Base-by-base conservation (phyloP, 1,284 basidiomycete genomes). In the Taiwanofungus camphoratus region DNA sequence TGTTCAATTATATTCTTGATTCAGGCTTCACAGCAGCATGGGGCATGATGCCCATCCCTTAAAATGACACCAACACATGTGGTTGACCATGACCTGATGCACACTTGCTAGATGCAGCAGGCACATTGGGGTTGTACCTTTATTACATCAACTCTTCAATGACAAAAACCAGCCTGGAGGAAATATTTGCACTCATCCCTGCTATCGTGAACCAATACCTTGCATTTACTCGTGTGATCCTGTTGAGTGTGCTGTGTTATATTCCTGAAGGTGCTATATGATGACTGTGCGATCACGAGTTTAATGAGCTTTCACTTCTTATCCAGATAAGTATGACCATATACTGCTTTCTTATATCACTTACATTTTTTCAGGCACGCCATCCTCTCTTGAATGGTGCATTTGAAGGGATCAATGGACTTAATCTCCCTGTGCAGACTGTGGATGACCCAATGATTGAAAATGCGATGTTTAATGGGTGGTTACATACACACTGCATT, bases 391-490 rank as follows among this genome's bases (percentile, higher is more conserved):
- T 75, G 3, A 42, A 30, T 5, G 68, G 69, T 0, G 70, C 68
- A 4, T 71, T 76, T 56, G 67, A 61, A 5, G 52, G 41, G 21
- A 38, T 61, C 2, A 57, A 66, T 44, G 61, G 62, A 0, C 38
- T 65, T 2, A 63, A 62, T 23, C 37, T 65, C 2, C 47, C 50
- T 1, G 47, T 52, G 0, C 50, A 52, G 11, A 56, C 58, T 1
- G 44, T 9, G 7, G 7, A 43, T 30, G 65, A 76, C 54, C 46
- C 51, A 0, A 66, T 70, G 9, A 56, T 72, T 2, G 67, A 75
- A 49, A 74, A 76, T 59, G 63, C 66, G 1, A 74, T 66, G 4
- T 76, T 65, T 46, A 76, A 74, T 61, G 67, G 71, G 0, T 77
- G 73, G 73, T 39, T 67, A 1, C 59, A 62, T 35, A 61, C 58